These are phyloP conservation scores for Nicotiana tomentosiformis DNA, from an alignment of 257 asterid species.

Conservation along the genomic window DNA sequence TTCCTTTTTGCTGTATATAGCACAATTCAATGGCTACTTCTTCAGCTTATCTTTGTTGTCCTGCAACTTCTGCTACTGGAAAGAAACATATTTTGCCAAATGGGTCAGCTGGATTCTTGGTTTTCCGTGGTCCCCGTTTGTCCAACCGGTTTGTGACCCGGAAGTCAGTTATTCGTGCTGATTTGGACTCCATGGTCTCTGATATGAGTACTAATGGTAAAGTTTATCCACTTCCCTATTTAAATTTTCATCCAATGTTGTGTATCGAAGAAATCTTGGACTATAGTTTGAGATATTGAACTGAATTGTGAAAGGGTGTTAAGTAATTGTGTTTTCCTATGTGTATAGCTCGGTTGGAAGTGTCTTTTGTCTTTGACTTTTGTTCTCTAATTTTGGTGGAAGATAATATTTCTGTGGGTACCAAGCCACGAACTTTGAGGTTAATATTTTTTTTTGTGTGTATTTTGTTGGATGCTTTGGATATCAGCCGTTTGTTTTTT, in stretches of 20 bases:
- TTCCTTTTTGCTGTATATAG: neutral
- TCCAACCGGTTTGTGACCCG: constrained; percentile 33
- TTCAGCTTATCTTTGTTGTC: constrained; percentile 47
- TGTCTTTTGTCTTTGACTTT: neutral
- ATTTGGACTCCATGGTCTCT: constrained; percentile 85
- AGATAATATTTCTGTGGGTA: neutral
- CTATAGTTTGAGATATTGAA: neutral
- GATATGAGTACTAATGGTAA: constrained; percentile 86
- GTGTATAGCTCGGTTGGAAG: neutral
- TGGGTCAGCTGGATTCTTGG: constrained; percentile 26
- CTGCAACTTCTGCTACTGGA: constrained; percentile 37
- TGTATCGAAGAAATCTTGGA: neutral
- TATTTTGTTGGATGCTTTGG: neutral
- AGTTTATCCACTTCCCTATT: neutral
- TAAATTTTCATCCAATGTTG: neutral
- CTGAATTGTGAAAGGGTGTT: neutral
- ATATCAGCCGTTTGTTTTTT: neutral
- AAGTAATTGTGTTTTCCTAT: neutral
- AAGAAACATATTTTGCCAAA: constrained; percentile 21
- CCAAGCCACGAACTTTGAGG: neutral
- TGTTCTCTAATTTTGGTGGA: neutral
- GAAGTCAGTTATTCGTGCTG: constrained; percentile 52
- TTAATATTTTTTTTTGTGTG: neutral
- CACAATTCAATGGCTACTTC: constrained; percentile 41
- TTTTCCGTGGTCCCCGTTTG: constrained; percentile 17